Percentiles rank a stretch among this genome's conserved stretches.
Evolutionary conservation across 2,329 filamentous ascomycete genomes (phyloP).

Genomic region (Penicillium sumatraense): DNA sequence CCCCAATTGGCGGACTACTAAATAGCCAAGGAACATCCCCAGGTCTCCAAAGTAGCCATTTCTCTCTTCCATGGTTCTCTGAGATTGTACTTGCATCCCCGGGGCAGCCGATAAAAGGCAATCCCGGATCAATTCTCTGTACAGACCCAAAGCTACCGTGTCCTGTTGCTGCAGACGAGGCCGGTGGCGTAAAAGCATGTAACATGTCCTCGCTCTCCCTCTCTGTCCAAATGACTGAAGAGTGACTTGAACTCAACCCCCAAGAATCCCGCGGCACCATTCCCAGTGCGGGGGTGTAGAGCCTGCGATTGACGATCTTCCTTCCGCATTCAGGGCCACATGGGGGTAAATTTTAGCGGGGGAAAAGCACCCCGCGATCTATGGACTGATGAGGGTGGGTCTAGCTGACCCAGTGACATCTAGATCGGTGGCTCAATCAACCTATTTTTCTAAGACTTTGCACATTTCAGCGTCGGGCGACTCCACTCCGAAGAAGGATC

Average conservation of each 20-base stretch:
- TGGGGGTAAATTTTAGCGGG: not conserved
- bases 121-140: not conserved
- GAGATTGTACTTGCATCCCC: not conserved
- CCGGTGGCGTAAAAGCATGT: constrained; percentile 5
- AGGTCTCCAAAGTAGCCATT: not conserved
- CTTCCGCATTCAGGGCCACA: not conserved
- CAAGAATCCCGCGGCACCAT: not conserved
- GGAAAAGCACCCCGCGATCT: not conserved
- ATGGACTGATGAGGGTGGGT: not conserved
- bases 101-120: not conserved
- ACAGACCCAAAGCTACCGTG: not conserved
- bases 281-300: constrained; percentile 2
- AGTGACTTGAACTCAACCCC: not conserved
- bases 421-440: not conserved
- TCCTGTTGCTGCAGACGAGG: not conserved
- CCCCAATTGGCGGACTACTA: constrained; percentile 3
- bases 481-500: not conserved
- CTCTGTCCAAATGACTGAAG: not conserved
- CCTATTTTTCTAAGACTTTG: not conserved
- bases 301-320: not conserved
- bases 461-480: not conserved
- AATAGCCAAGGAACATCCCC: not conserved
- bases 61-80: not conserved
- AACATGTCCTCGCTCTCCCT: not conserved
- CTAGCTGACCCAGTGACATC: not conserved